Percentiles rank a stretch among this genome's conserved stretches.
These are phyloP conservation scores for Pyricularia grisea DNA, from an alignment of 2,329 filamentous ascomycete genomes.

Conservation along the genomic window DNA sequence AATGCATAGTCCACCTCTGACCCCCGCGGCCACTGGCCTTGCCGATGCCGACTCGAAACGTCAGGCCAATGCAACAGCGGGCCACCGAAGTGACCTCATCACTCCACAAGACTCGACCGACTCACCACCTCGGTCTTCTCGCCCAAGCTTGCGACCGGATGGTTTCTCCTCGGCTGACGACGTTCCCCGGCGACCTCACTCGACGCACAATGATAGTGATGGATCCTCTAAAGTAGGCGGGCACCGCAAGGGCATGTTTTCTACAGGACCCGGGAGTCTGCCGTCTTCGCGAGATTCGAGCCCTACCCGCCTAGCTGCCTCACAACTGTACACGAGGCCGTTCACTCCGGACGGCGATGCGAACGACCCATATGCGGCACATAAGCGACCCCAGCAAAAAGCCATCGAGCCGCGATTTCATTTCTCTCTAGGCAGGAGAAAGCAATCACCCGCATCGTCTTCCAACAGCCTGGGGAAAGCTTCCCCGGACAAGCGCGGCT, in stretches of 20 bases:
- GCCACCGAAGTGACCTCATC: constrained; percentile 29
- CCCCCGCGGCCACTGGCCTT: constrained; percentile 64
- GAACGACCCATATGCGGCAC: constrained; percentile 82
- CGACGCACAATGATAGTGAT: constrained; percentile 22
- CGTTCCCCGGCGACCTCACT: constrained; percentile 29
- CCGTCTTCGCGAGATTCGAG: constrained; percentile 53
- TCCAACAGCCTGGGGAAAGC: constrained; percentile 38
- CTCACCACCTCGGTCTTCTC: constrained; percentile 29
- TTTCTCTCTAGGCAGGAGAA: constrained; percentile 72
- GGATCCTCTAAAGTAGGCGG: constrained; percentile 13
- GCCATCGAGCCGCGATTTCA: constrained; percentile 73
- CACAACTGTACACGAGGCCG: constrained; percentile 59
- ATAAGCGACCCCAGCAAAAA: constrained; percentile 61
- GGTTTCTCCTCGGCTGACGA: constrained; percentile 25
- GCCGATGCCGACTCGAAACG: constrained; percentile 24
- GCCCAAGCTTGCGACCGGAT: constrained; percentile 25
- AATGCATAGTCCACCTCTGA: constrained; percentile 82
- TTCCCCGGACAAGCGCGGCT: constrained; percentile 41
- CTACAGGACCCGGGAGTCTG: constrained; percentile 40
- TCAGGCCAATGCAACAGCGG: constrained; percentile 6
- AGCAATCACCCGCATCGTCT: constrained; percentile 48
- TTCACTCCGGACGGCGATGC: constrained; percentile 70
- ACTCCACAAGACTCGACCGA: constrained; percentile 61
- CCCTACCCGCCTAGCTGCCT: constrained; percentile 54
- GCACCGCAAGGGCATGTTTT: constrained; percentile 47